Conservation (phyloP, 163 green algal genomes). For the Prototheca wickerhamii region DNA sequence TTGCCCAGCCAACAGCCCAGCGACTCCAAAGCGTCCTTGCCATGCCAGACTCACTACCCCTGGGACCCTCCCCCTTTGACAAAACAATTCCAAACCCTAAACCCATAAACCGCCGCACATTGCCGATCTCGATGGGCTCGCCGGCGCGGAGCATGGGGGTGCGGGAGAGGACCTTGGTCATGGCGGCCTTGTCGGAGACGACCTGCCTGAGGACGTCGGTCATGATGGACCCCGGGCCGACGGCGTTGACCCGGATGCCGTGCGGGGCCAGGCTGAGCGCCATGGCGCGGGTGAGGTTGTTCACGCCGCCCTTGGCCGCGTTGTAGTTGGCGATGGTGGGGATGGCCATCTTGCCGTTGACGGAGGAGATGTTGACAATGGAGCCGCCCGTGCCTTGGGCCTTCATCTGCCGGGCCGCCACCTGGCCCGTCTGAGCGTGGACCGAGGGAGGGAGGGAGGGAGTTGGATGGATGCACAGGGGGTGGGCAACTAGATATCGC, state of each 20-base stretch:
- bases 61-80: not conserved
- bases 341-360: constrained; percentile 83
- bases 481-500: too few species aligned
- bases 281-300: constrained; percentile 82
- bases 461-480: too few species aligned
- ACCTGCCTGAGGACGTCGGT: constrained; percentile 54
- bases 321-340: constrained; percentile 78
- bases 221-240: constrained; percentile 67
- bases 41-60: too few species aligned
- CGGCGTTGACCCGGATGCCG: constrained; percentile 76
- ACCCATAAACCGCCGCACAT: not conserved
- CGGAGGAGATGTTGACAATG: constrained; percentile 70
- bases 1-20: too few species aligned
- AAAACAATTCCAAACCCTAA: not conserved
- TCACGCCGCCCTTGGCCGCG: constrained; percentile 77
- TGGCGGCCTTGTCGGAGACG: constrained; percentile 49
- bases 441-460: not conserved
- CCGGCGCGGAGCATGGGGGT: constrained; percentile 71
- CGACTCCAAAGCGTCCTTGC: too few species aligned
- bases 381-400: constrained; percentile 46
- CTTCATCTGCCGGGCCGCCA: constrained; percentile 64
- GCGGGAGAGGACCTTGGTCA: constrained; percentile 48
- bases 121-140: constrained; percentile 65
- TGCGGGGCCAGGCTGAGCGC: constrained; percentile 65
- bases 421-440: constrained; percentile 40